Percentiles rank a stretch among this genome's conserved stretches.
Conservation (phyloP, 176 grass and related monocot species). For the barley (Hordeum vulgare) region DNA sequence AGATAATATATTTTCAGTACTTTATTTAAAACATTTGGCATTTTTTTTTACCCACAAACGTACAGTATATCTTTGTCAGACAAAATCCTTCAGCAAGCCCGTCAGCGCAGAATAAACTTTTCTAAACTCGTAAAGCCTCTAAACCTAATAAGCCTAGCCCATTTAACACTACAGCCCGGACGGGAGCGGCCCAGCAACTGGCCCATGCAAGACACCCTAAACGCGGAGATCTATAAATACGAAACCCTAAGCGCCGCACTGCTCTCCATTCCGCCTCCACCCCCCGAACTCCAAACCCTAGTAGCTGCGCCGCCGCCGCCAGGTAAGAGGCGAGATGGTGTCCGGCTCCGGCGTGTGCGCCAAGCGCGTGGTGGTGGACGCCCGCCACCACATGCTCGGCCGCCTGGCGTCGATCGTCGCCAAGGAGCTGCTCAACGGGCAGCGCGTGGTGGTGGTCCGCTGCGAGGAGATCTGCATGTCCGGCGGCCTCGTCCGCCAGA, state of each 20-base stretch:
- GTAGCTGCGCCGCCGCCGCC: conserved; percentile 17
- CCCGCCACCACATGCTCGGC: conserved; percentile 88
- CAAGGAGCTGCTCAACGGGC: conserved; percentile 89
- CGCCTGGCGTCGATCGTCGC: conserved; percentile 70
- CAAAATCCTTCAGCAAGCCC: background rate
- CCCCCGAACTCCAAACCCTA: conserved; percentile 31
- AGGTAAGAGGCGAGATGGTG: conserved; percentile 51
- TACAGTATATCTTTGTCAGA: too few species aligned
- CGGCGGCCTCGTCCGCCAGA: conserved; percentile 79
- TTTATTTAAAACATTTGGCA: too few species aligned
- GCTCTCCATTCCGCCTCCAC: background rate
- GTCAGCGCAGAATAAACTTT: background rate
- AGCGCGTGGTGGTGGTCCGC: conserved; percentile 76
- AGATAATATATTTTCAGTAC: too few species aligned
- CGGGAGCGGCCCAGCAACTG: background rate
- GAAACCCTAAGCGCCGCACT: conserved; percentile 10
- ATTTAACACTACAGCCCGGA: background rate
- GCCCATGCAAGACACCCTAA: background rate
- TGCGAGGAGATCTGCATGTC: conserved; percentile 97
- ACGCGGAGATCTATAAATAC: conserved; percentile 21
- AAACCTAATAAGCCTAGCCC: background rate
- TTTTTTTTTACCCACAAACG: too few species aligned
- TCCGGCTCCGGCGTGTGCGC: conserved; percentile 74
- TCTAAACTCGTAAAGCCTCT: background rate
- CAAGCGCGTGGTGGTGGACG: conserved; percentile 68